Percentiles rank a stretch among this genome's conserved stretches.
Conservation (phyloP, 2,329 filamentous ascomycete genomes). For the Aspergillus novoparasiticus region DNA sequence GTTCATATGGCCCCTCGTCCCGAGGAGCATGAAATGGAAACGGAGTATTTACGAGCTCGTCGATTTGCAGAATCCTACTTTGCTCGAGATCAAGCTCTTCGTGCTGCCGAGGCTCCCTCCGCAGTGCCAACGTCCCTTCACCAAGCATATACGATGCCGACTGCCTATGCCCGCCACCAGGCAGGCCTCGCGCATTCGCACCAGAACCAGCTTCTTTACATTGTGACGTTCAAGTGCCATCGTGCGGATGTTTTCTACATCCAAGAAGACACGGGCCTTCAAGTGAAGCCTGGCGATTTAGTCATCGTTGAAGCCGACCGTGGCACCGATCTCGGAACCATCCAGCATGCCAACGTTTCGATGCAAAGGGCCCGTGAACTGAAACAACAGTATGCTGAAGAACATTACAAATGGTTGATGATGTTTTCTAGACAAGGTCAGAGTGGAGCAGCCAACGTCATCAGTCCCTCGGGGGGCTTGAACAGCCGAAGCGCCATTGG, state of each 20-base stretch:
- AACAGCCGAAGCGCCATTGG: constrained; percentile 71
- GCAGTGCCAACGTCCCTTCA: constrained; percentile 40
- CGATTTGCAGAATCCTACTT: constrained; percentile 49
- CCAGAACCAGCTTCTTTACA: constrained; percentile 58
- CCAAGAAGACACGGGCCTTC: constrained; percentile 89
- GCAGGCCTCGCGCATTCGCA: constrained; percentile 39
- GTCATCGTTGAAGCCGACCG: constrained; percentile 98
- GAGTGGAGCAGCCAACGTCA: constrained; percentile 44
- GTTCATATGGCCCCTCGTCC: constrained; percentile 36
- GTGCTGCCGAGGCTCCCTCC: constrained; percentile 36
- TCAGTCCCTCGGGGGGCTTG: constrained; percentile 56
- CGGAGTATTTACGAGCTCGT: constrained; percentile 43
- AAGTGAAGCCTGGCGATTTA: constrained; percentile 86
- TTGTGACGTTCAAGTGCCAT: constrained; percentile 96
- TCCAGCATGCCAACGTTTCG: constrained; percentile 83
- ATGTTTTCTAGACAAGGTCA: constrained; percentile 86
- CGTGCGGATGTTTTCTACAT: constrained; percentile 96
- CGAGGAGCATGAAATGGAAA: constrained; percentile 35
- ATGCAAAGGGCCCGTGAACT: constrained; percentile 84
- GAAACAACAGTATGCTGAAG: constrained; percentile 88
- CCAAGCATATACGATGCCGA: constrained; percentile 43
- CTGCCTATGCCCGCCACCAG: constrained; percentile 42
- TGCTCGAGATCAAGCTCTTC: constrained; percentile 40
- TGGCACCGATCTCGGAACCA: constrained; percentile 91
- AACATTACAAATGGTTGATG: constrained; percentile 98